Percentiles rank a stretch among this genome's conserved stretches.
These are phyloP conservation scores for Stenogyne calaminthoides DNA, from an alignment of 305 asterid species.

Conservation along the genomic window DNA sequence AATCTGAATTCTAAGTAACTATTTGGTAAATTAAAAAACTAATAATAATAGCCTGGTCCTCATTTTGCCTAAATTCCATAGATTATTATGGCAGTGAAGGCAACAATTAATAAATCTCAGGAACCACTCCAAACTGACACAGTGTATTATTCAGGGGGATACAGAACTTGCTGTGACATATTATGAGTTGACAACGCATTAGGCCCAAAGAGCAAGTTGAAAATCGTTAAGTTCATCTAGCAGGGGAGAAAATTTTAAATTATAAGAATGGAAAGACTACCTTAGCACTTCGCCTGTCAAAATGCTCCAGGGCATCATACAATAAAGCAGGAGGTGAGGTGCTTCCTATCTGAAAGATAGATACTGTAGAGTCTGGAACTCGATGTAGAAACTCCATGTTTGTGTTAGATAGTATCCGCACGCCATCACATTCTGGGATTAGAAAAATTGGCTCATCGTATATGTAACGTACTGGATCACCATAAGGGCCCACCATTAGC, in stretches of 20 bases:
- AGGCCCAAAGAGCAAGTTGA: not conserved
- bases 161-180: constrained; percentile 5
- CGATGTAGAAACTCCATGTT: constrained; percentile 92
- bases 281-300: constrained; percentile 94
- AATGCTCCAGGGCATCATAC: constrained; percentile 95
- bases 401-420: constrained; percentile 77
- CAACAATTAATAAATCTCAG: not conserved
- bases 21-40: not conserved
- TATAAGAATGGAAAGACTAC: constrained; percentile 41
- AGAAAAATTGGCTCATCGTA: constrained; percentile 87
- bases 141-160: not conserved
- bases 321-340: constrained; percentile 91
- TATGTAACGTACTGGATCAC: constrained; percentile 85
- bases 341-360: constrained; percentile 95
- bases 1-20: too few relatives aligned
- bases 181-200: not conserved
- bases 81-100: constrained; percentile 20
- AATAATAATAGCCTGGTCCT: constrained; percentile 14
- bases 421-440: constrained; percentile 95
- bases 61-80: constrained; percentile 13
- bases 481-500: constrained; percentile 94
- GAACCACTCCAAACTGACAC: constrained; percentile 12
- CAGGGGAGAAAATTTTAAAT: not conserved
- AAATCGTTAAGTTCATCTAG: not conserved
- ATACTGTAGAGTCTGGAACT: constrained; percentile 95